A percentile compares a stretch with the other conserved stretches of the same genome.
Conservation (phyloP, 495 filamentous ascomycete genomes). For the Daldinia bambusicola region DNA sequence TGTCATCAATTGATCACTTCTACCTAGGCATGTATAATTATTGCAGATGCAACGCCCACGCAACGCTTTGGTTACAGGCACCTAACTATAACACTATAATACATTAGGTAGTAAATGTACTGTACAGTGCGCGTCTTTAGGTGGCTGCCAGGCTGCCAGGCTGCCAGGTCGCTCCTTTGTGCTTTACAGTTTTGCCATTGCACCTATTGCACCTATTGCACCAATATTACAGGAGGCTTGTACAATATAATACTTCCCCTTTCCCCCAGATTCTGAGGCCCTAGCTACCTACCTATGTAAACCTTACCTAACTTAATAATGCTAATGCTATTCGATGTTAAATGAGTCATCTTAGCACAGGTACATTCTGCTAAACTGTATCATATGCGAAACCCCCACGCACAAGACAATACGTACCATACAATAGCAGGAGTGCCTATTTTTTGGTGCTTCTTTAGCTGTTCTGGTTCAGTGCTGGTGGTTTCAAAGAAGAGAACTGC, state of each 20-base stretch:
- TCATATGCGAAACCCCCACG: background rate
- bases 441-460: background rate
- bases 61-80: too few species aligned
- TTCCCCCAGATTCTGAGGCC: background rate
- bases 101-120: too few species aligned
- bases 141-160: too few species aligned
- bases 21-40: constrained; percentile 2
- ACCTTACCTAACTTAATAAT: too few species aligned
- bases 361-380: constrained; percentile 20
- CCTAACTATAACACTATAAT: too few species aligned
- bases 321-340: background rate
- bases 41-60: constrained; percentile 25
- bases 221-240: too few species aligned
- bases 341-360: constrained; percentile 20
- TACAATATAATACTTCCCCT: background rate
- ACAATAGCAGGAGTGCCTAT: too few species aligned
- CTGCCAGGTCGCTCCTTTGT: constrained; percentile 1
- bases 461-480: background rate
- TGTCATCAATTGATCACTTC: constrained; percentile 39
- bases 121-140: constrained; percentile 16
- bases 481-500: background rate
- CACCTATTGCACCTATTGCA: too few species aligned
- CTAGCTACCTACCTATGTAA: background rate
- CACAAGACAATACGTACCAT: too few species aligned
- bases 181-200: constrained; percentile 1